These are phyloP conservation scores for Angomonas ambiguus DNA, from an alignment of 208 protist species.

Conservation along the genomic window DNA sequence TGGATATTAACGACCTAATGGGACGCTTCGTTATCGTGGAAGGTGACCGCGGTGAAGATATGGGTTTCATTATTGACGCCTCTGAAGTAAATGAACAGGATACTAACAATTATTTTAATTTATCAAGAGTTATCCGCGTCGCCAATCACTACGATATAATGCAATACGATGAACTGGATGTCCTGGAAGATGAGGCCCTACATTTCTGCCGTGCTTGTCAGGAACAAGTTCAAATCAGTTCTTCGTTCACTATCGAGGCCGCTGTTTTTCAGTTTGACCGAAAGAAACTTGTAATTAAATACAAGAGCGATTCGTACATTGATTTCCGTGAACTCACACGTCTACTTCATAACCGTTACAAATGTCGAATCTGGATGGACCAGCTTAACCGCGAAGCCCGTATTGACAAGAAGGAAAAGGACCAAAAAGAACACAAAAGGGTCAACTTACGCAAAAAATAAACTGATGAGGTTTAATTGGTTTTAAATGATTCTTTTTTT, in stretches of 20 bases:
- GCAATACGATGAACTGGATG: slow-evolving; percentile 28
- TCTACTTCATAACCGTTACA: slow-evolving; percentile 65
- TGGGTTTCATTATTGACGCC: slow-evolving; percentile 50
- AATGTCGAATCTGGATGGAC: slow-evolving; percentile 90
- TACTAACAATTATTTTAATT: background rate
- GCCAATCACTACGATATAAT: slow-evolving; percentile 44
- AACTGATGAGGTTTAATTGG: too few species aligned
- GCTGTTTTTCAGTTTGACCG: slow-evolving; percentile 86
- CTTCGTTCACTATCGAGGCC: slow-evolving; percentile 58
- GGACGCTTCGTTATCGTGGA: slow-evolving; percentile 73
- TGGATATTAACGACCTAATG: slow-evolving; percentile 37
- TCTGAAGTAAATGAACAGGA: slow-evolving; percentile 2
- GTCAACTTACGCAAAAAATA: slow-evolving; percentile 16
- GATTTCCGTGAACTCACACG: slow-evolving; percentile 80
- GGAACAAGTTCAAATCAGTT: slow-evolving; percentile 36
- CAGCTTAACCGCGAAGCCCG: slow-evolving; percentile 72
- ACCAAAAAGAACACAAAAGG: slow-evolving; percentile 17
- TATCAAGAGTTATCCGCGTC: slow-evolving; percentile 49
- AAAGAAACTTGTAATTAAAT: slow-evolving; percentile 87
- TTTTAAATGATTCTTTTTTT: background rate
- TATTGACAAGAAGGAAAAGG: background rate
- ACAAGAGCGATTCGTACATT: slow-evolving; percentile 65
- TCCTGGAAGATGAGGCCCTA: slow-evolving; percentile 56
- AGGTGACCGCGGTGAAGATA: slow-evolving; percentile 77
- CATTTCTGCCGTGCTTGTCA: slow-evolving; percentile 47